Conservation (phyloP, 805 yeast species). For the Ogataea parapolymorpha region DNA sequence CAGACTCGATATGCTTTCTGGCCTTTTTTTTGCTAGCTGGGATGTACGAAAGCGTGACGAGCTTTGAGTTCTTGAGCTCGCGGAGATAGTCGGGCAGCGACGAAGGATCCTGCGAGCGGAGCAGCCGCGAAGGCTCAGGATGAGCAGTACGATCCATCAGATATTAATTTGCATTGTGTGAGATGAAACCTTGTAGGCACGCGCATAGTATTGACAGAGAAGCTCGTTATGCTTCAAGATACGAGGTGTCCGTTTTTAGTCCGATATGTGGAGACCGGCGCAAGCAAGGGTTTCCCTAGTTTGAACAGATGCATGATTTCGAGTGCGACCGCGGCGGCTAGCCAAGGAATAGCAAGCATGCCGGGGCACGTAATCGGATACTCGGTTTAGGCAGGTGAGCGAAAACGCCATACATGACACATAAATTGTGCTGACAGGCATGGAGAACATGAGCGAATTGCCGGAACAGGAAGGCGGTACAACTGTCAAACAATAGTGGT, state of each 20-base stretch:
- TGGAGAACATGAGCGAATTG: background rate
- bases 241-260: too few species aligned
- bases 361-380: background rate
- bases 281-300: background rate
- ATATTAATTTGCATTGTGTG: background rate
- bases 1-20: slow-evolving; percentile 4
- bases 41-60: slow-evolving; percentile 25
- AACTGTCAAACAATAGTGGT: slow-evolving; percentile 1
- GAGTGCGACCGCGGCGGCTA: background rate
- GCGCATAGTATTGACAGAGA: background rate
- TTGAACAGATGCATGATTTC: background rate
- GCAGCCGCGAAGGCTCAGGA: slow-evolving; percentile 11
- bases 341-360: background rate
- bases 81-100: slow-evolving; percentile 21
- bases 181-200: background rate
- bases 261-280: too few species aligned
- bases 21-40: slow-evolving; percentile 10
- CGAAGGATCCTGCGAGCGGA: slow-evolving; percentile 21
- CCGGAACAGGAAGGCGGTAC: background rate
- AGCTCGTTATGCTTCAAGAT: too few species aligned
- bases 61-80: slow-evolving; percentile 21
- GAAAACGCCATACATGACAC: background rate
- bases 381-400: background rate
- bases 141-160: slow-evolving; percentile 4
- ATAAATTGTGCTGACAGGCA: background rate